Evolutionary conservation across 345 rosid species (phyloP), one percentile per base, ranked within the genome.

Genomic region (Dipteronia dyeriana): DNA sequence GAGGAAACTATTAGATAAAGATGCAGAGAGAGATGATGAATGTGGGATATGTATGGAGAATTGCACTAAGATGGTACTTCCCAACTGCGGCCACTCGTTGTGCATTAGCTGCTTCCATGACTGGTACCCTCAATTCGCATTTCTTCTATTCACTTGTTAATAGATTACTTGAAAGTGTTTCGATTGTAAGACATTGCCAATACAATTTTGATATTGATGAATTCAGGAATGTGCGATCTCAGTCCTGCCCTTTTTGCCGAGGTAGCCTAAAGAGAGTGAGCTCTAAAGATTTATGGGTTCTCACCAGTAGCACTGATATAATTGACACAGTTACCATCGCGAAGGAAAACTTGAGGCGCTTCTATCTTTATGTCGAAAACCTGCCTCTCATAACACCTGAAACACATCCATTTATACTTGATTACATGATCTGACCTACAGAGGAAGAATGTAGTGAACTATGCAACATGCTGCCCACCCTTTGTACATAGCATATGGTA

Each of bases 31-130:
- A 79, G 90, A 88, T 3, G 88, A 87, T 2, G 94, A 91, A 75
- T 91, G 94, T 53, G 92, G 88, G 62, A 91, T 90, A 71, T 91
- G 97, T 86, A 87, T 91, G 94, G 97, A 91, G 74, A 85, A 77
- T 74, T 70, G 81, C 59, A 79, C 83, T 7, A 86, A 82, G 82
- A 83, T 86, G 84, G 86, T 83, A 6, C 81, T 91, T 66, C 97
- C 94, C 9, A 84, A 77, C 75, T 90, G 97, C 19, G 88, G 89
- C 45, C 97, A 91, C 29, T 87, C 88, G 75, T 71, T 90, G 78
- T 91, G 91, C 86, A 81, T 86, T 19, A 81, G 65, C 79, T 90
- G 97, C 86, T 91, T 85, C 85, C 88, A 82, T 16, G 89, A 90
- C 71, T 91, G 94, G 96, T 91, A 82, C 43, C 25, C 62, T 49